These are phyloP conservation scores for Hemisphaericaspora lyxosophila DNA, from an alignment of 1,139 yeast species.

Conservation along the genomic window DNA sequence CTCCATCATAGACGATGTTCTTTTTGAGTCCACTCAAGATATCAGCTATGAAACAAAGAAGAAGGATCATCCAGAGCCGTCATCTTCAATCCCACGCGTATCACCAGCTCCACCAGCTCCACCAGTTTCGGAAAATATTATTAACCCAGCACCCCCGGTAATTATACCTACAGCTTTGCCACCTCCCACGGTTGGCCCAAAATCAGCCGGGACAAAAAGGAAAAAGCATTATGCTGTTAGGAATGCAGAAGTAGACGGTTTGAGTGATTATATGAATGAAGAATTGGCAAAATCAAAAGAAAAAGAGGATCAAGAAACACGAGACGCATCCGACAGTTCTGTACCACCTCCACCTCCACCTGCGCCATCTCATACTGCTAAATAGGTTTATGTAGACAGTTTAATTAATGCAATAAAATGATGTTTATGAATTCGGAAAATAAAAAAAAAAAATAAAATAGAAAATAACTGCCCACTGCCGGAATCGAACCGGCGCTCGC, in stretches of 20 bases:
- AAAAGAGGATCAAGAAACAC: conserved; percentile 21
- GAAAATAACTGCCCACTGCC: conserved; percentile 44
- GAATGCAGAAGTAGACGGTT: conserved; percentile 25
- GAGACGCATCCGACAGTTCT: conserved; percentile 4
- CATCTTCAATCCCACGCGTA: not conserved
- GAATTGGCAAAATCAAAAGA: conserved; percentile 46
- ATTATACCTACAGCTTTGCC: conserved; percentile 12
- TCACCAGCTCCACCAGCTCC: conserved; percentile 7
- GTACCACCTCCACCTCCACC: conserved; percentile 37
- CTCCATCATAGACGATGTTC: conserved; percentile 36
- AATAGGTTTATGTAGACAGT: no score
- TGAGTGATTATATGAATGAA: conserved; percentile 47
- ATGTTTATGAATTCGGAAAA: no score
- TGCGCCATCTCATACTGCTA: conserved; percentile 8
- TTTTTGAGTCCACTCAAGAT: conserved; percentile 32
- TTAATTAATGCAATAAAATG: not conserved
- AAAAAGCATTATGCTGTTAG: conserved; percentile 28
- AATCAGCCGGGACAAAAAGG: conserved; percentile 28
- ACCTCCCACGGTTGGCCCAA: conserved; percentile 22
- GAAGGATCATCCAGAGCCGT: conserved; percentile 8
- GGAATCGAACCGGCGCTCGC: conserved; percentile 59
- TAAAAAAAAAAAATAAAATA: conserved; percentile 9
- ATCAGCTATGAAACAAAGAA: conserved; percentile 15
- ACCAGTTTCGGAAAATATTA: conserved; percentile 5
- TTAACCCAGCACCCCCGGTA: conserved; percentile 15